Percentiles rank a stretch among this genome's conserved stretches.
These are phyloP conservation scores for Phaeodactylum tricornutum DNA, from an alignment of 108 stramenopile genomes.

Conservation along the genomic window DNA sequence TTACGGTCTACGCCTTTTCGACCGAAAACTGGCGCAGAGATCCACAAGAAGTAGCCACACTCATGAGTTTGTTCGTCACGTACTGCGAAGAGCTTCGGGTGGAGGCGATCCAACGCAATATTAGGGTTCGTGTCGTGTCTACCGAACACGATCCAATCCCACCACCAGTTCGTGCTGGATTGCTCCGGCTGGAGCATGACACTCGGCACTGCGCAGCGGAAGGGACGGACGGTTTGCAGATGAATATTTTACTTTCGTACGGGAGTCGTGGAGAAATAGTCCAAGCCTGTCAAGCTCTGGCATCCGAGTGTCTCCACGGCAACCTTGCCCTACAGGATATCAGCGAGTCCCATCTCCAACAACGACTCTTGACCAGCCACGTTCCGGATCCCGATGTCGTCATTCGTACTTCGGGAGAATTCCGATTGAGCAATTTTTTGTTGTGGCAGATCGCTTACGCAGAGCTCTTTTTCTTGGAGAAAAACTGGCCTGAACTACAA, in stretches of 20 bases:
- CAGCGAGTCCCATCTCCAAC: slow-evolving; percentile 33
- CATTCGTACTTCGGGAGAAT: slow-evolving; percentile 94
- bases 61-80: slow-evolving; percentile 65
- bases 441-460: slow-evolving; percentile 93
- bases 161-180: slow-evolving; percentile 26
- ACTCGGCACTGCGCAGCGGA: slow-evolving; percentile 20
- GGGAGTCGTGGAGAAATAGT: slow-evolving; percentile 90
- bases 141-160: slow-evolving; percentile 50
- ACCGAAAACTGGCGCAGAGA: slow-evolving; percentile 96
- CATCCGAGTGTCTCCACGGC: slow-evolving; percentile 33
- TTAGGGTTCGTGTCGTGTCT: slow-evolving; percentile 61
- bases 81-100: slow-evolving; percentile 79
- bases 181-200: slow-evolving; percentile 47
- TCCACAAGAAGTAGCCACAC: slow-evolving; percentile 63
- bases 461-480: slow-evolving; percentile 90
- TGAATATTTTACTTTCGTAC: slow-evolving; percentile 92
- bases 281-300: slow-evolving; percentile 53
- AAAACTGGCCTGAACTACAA: slow-evolving; percentile 86
- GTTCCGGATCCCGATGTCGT: slow-evolving; percentile 82
- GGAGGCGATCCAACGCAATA: slow-evolving; percentile 30
- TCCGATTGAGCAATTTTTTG: slow-evolving; percentile 88
- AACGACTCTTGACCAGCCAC: slow-evolving; percentile 35
- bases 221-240: slow-evolving; percentile 36
- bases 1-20: slow-evolving; percentile 96
- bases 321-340: slow-evolving; percentile 33